phyloP scores from a whole-genome alignment of 805 yeast genomes.

The Metschnikowia peoriensis region DNA sequence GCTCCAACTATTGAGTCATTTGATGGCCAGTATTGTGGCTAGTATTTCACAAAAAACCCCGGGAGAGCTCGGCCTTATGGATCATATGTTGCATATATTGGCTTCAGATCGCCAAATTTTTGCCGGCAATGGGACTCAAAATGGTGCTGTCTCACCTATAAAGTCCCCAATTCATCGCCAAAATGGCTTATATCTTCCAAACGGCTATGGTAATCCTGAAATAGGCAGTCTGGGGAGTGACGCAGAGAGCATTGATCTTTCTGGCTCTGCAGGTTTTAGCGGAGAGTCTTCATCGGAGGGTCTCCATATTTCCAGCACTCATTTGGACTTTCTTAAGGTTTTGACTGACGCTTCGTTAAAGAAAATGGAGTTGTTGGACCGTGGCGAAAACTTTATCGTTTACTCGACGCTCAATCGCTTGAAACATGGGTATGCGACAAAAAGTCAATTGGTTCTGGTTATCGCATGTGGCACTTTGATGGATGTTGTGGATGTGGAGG shows the following conservation, averaged over 20 bases:
- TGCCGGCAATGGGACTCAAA: background rate
- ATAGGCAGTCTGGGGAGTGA: slow-evolving; percentile 7
- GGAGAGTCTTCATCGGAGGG: slow-evolving; percentile 6
- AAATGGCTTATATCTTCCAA: slow-evolving; percentile 1
- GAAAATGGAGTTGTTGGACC: slow-evolving; percentile 49
- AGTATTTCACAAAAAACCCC: slow-evolving; percentile 22
- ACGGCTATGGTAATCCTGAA: slow-evolving; percentile 1
- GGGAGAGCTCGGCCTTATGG: slow-evolving; percentile 20
- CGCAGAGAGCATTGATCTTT: background rate
- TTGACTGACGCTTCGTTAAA: slow-evolving; percentile 35
- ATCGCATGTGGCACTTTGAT: slow-evolving; percentile 54
- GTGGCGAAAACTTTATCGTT: slow-evolving; percentile 56
- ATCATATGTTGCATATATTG: slow-evolving; percentile 26
- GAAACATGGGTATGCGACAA: slow-evolving; percentile 51
- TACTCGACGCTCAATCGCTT: slow-evolving; percentile 49
- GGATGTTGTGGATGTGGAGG: slow-evolving; percentile 43
- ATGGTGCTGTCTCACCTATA: background rate
- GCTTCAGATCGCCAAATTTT: slow-evolving; percentile 17
- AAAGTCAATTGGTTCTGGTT: slow-evolving; percentile 57
- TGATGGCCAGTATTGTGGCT: slow-evolving; percentile 36
- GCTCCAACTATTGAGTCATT: slow-evolving; percentile 32
- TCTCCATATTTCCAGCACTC: slow-evolving; percentile 21
- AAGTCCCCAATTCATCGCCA: background rate
- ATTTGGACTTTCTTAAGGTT: slow-evolving; percentile 25
- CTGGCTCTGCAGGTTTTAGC: background rate